Evolutionary conservation across 345 rosid genomes (phyloP), one percentile per base, ranked within the genome.

Genomic region (Erucastrum elatum): DNA sequence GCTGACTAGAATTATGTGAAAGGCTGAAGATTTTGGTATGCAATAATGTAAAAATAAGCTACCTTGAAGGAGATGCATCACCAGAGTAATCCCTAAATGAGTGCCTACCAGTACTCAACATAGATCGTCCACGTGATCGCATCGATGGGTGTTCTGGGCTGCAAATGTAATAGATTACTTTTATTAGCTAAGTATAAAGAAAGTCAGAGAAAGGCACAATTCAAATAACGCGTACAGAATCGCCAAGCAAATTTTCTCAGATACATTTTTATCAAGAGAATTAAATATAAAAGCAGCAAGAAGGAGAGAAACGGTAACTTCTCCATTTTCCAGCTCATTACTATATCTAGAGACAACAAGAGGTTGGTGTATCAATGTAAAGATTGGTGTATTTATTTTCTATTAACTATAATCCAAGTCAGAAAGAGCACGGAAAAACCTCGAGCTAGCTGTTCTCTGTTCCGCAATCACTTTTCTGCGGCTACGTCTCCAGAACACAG

Each of bases 371-470:
- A 16, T n/a, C 67, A 46, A 30, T 37, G 60, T 31, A 39, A 27
- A 15, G 16, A 61, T 29, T 51, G 15, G 34, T 21, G 25, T 68
- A 44, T 30, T 58, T 66, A 27, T 1, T 66, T 37, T 5, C 2
- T 26, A 11, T 37, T 29, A 53, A 39, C 56, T 21, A 35, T 12
- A 69, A 78, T 71, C 44, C 71, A 68, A 66, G 39, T 70, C 27
- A 75, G 27, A 79, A 77, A 72, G 75, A 76, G 77, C 73, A 78
- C 44, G 39, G 64, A 63, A 68, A 74, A 85, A 93, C 97, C 99
- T 93, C 75, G 99, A 96, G 87, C 97, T 96, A 74, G 96, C 95
- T 77, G 98, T 96, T 84, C 95, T 86, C 83, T 90, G 98, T 81
- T 96, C 98, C 30, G 92, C 91, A 85, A 93, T 92, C 77, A 88